Percentiles rank a stretch among this genome's conserved stretches.
Conservation (phyloP, 176 grass and related monocot genomes). For the Juncus inflexus region DNA sequence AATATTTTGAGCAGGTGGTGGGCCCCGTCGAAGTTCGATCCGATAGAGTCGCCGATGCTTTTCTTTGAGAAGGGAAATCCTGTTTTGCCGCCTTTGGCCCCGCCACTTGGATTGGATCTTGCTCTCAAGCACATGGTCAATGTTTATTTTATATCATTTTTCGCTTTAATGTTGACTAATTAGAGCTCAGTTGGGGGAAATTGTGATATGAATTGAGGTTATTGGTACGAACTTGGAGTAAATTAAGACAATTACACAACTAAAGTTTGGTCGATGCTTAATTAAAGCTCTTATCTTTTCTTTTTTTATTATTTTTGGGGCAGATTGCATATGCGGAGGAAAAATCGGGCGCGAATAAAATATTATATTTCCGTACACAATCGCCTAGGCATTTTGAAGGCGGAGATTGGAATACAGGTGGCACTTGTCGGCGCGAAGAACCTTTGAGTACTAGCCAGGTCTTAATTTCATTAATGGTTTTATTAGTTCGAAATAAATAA, state of each 20-base stretch:
- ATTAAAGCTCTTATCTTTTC: slow-evolving; percentile 1
- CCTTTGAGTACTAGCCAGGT: slow-evolving; percentile 57
- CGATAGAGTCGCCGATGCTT: slow-evolving; percentile 63
- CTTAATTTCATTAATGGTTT: slow-evolving; percentile 13
- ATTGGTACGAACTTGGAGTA: no score
- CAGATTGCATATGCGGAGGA: slow-evolving; percentile 53
- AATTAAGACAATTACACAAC: no score
- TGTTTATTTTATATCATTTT: neutral
- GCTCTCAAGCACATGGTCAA: slow-evolving; percentile 78
- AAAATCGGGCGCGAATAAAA: slow-evolving; percentile 26
- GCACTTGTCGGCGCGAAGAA: slow-evolving; percentile 51
- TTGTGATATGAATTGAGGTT: no score
- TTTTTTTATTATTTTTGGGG: no score
- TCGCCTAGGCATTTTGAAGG: slow-evolving; percentile 95
- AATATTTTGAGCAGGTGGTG: slow-evolving; percentile 71
- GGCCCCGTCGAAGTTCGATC: slow-evolving; percentile 86
- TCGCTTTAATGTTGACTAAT: neutral
- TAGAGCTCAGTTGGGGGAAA: slow-evolving; percentile 1
- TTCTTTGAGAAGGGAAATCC: slow-evolving; percentile 80
- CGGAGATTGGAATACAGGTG: slow-evolving; percentile 83
- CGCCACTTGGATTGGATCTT: slow-evolving; percentile 64
- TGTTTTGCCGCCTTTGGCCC: slow-evolving; percentile 55
- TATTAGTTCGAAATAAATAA: neutral
- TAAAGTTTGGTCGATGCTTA: no score
- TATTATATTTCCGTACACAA: slow-evolving; percentile 75